Base-by-base conservation (phyloP, 305 asterid genomes). In the Fraxinus albicans region DNA sequence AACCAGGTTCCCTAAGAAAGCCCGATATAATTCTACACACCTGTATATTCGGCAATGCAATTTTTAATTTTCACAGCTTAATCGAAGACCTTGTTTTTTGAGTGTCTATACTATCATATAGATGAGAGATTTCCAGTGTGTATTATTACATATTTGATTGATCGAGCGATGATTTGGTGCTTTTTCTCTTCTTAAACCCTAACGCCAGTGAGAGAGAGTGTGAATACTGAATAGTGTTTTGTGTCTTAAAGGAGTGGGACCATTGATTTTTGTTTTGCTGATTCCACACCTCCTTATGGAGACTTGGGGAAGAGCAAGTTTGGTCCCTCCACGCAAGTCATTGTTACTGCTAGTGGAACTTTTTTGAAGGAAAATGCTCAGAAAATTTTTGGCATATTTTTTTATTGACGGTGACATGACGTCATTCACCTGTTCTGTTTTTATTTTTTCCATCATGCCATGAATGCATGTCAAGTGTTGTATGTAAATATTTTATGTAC, bases 111-210 rank as follows among this genome's bases (percentile, higher is more conserved):
- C 73, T 9, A 65, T 65, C 34, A 25, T 15, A 27, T 23, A 7
- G 7, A 77, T 6, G 82, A 25, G 80, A 25, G 63, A 65, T 65
- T 67, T 34, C 19, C 72, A 6, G 73, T 38, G 82, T 4, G 10
- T 21, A 77, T 77, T 47, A 29, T 72, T 44, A 8, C 53, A 44
- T 44, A 44, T 44, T 21, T 44, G 29, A n/a, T 6, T 58, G 33
- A 77, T 77, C 80, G 73, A 8, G 27, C 17, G 35, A 83, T 74
- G 50, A 58, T 27, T 44, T 67, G 79, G 38, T 63, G 83, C 19
- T 10, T 60, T 80, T 12, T 44, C 55, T 44, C 55, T 44, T 44
- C 55, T 44, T 83, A 78, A 86, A 83, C 87, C 89, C 89, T 83
- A 81, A 82, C 65, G 40, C 65, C 75, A 33, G 21, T 29, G 38